Conservation (phyloP, 2,329 filamentous ascomycete species). For the Aspergillus piperis region DNA sequence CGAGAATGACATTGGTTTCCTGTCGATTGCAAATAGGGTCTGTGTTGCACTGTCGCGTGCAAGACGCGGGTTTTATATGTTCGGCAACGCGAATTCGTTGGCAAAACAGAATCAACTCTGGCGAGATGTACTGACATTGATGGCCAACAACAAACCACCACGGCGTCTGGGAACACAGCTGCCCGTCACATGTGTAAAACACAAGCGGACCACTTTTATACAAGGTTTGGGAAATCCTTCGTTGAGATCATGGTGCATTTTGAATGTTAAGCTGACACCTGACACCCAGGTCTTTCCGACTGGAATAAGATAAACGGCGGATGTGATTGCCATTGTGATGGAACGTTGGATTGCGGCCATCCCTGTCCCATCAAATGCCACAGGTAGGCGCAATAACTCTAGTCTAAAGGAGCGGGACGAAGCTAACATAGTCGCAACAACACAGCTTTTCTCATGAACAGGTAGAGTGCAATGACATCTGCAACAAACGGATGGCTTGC, state of each 20-base stretch:
- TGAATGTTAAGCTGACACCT: constrained; percentile 10
- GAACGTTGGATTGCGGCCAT: constrained; percentile 54
- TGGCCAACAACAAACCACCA: constrained; percentile 30
- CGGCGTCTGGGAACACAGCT: constrained; percentile 52
- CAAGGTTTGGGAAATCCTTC: constrained; percentile 33
- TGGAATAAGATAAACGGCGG: constrained; percentile 59
- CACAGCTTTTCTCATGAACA: constrained; percentile 40
- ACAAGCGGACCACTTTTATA: constrained; percentile 56
- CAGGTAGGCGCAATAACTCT: constrained; percentile 37
- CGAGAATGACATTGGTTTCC: constrained; percentile 66
- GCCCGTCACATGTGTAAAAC: constrained; percentile 65
- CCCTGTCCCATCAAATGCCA: constrained; percentile 56
- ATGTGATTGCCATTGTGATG: constrained; percentile 52
- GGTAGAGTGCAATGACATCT: constrained; percentile 39
- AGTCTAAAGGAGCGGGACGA: background rate
- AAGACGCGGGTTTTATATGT: constrained; percentile 77
- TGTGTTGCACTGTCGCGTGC: constrained; percentile 70
- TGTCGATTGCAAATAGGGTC: constrained; percentile 64
- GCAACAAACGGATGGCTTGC: constrained; percentile 37
- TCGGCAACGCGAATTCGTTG: constrained; percentile 68
- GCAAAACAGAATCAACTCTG: constrained; percentile 53
- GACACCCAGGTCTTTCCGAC: constrained; percentile 47
- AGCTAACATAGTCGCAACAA: constrained; percentile 1
- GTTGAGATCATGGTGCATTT: background rate
- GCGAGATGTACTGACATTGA: constrained; percentile 51